These are phyloP conservation scores for Trichoderma citrinoviride DNA, from an alignment of 2,329 filamentous ascomycete genomes.

Conservation along the genomic window DNA sequence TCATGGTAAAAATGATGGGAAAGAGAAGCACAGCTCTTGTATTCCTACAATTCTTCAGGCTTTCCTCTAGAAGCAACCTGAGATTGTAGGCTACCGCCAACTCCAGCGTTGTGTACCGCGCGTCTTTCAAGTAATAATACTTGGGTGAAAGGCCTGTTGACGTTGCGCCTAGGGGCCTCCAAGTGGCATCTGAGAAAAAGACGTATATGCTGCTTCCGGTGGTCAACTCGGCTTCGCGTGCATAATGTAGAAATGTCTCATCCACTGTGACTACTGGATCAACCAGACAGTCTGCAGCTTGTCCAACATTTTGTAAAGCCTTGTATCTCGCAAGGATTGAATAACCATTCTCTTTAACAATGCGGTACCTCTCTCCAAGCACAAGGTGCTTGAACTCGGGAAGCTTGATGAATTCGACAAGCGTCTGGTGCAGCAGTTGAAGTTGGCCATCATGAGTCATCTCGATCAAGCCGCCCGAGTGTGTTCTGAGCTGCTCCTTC, in stretches of 20 bases:
- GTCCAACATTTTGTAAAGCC: background rate
- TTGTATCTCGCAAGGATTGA: background rate
- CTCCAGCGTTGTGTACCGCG: background rate
- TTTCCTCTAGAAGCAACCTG: background rate
- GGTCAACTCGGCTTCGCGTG: background rate
- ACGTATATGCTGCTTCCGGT: background rate
- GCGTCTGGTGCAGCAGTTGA: background rate
- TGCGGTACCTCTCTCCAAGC: background rate
- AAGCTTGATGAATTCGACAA: background rate
- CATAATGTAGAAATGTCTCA: background rate
- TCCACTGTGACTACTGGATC: no score
- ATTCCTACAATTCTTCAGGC: background rate
- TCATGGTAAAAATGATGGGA: background rate
- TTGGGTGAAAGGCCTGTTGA: background rate
- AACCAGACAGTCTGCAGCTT: no score
- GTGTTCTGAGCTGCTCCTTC: background rate
- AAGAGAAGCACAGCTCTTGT: background rate
- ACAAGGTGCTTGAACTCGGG: background rate
- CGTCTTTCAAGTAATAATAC: fast-evolving
- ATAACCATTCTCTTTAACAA: background rate
- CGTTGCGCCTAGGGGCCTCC: fast-evolving
- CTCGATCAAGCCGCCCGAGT: background rate
- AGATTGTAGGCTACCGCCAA: background rate
- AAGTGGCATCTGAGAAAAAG: background rate
- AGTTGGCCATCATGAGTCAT: background rate